Percentiles rank a stretch among this genome's conserved stretches.
Conservation (phyloP, 1,139 yeast genomes). For the Taphrina confusa region DNA sequence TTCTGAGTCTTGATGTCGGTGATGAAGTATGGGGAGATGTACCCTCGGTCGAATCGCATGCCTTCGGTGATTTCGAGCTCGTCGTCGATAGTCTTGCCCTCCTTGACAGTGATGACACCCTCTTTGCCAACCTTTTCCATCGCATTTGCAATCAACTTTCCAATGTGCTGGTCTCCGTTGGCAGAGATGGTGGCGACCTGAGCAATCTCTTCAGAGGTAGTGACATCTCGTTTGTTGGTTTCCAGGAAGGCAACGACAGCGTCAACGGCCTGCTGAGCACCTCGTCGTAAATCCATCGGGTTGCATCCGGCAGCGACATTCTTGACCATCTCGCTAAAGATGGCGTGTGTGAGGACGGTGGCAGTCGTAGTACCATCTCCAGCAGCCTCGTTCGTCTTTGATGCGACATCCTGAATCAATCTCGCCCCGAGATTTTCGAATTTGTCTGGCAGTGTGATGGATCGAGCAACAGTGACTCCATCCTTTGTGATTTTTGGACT, state of each 20-base stretch:
- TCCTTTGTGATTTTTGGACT: conserved; percentile 98
- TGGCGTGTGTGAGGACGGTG: conserved; percentile 94
- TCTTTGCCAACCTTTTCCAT: conserved; percentile 99
- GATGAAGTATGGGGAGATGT: conserved; percentile 95
- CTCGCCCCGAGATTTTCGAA: conserved; percentile 97
- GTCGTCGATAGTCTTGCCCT: conserved; percentile 95
- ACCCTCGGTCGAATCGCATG: conserved; percentile 99
- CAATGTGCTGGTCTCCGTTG: conserved; percentile 94
- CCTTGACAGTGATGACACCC: conserved; percentile 98
- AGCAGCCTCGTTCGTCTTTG: conserved; percentile 96
- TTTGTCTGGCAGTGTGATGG: conserved; percentile 83
- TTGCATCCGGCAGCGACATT: conserved; percentile 99
- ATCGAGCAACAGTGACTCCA: conserved; percentile 95
- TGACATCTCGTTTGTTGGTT: conserved; percentile 90
- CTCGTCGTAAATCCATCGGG: conserved; percentile 99
- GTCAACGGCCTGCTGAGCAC: conserved; percentile 97
- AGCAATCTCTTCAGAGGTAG: conserved; percentile 95
- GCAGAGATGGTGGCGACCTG: conserved; percentile 99
- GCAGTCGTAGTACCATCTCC: conserved; percentile 99
- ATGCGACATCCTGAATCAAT: conserved; percentile 94
- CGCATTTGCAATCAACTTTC: conserved; percentile 89
- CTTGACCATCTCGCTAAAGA: conserved; percentile 95
- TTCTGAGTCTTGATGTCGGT: conserved; percentile 95
- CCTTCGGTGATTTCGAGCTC: conserved; percentile 98
- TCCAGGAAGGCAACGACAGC: conserved; percentile 89